Base-by-base conservation (phyloP, 1,284 basidiomycete genomes). In the Phylloboletellus chloephorus region DNA sequence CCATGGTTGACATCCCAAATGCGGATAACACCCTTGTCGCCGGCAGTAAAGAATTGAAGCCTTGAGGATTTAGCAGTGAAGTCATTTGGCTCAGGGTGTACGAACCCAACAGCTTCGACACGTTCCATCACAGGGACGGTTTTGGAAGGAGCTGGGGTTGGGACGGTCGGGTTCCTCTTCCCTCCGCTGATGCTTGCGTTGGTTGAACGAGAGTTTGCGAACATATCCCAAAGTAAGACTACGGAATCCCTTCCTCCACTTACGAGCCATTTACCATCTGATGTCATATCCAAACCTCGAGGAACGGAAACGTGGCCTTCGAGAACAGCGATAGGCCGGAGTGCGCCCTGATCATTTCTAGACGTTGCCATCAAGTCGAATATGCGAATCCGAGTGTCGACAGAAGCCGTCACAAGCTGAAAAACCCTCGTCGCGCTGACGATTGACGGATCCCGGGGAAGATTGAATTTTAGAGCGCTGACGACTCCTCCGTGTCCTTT, bases 401-500 rank as follows among this genome's bases (percentile, higher is more conserved):
- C 86, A 15, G 86, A 91, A 7, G 86, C 94, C 0, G 92, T 94
- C 47, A 93, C 75, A 20, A 97, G 76, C 53, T 87, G 83, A 75
- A 94, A 87, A 37, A 71, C 74, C 50, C 65, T 67, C 35, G 69
- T 66, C 31, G 69, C 69, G 16, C 55, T 61, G 9, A 74, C 63
- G 10, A 72, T 67, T 2, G 75, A 73, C 7, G 69, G 66, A 48
- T 81, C 68, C 47, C 71, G 70, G 41, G 82, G 76, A 57, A 78
- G 87, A 60, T 84, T 83, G 67, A 95, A 97, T 31, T 76, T 71
- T 38, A 96, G 70, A 7, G 96, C 88, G 48, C 88, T 91, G 53
- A 98, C 86, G 38, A 97, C 88, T 12, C 96, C 95, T 6, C 94
- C 96, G 58, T 98, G 96, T 8, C 95, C 95, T 57, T 88, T 88